A percentile compares a stretch with the other conserved stretches of the same genome.
Evolutionary conservation across 495 filamentous ascomycete species (phyloP).

Genomic region (Jackrogersella multiformis): DNA sequence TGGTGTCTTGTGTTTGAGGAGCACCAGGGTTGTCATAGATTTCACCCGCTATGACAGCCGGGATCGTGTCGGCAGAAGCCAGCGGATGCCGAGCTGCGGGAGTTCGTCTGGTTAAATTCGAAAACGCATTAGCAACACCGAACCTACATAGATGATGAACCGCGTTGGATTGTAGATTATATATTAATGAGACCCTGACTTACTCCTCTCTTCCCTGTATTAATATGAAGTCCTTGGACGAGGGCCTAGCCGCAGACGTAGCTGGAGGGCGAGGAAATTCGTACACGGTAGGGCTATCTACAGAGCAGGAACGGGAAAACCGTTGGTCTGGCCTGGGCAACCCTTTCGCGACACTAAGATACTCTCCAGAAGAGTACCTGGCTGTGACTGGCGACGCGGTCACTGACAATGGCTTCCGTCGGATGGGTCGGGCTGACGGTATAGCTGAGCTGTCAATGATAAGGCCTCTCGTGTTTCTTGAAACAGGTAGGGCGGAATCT

Average conservation of each 20-base stretch:
- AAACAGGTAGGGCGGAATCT: conserved; percentile 27
- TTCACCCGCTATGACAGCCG: conserved; percentile 47
- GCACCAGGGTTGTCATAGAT: conserved; percentile 48
- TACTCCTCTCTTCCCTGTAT: conserved; percentile 36
- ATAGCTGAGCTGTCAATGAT: conserved; percentile 33
- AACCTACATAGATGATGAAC: neutral
- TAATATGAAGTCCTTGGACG: conserved; percentile 30
- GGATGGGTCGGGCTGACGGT: conserved; percentile 49
- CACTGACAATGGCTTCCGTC: conserved; percentile 63
- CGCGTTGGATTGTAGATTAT: conserved; percentile 38
- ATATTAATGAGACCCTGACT: conserved; percentile 43
- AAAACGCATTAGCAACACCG: conserved; percentile 36
- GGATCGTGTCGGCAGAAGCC: conserved; percentile 29
- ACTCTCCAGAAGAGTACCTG: conserved; percentile 58
- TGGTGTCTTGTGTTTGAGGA: conserved; percentile 47
- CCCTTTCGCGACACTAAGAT: conserved; percentile 48
- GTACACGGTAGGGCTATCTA: conserved; percentile 67
- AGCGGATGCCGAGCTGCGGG: conserved; percentile 36
- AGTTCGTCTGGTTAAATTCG: conserved; percentile 43
- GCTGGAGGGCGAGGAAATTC: conserved; percentile 55
- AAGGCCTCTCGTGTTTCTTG: conserved; percentile 44
- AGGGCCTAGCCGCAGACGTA: conserved; percentile 19
- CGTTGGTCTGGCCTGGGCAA: conserved; percentile 57
- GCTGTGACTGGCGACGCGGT: conserved; percentile 61
- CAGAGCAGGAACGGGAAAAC: conserved; percentile 59